Evolutionary conservation across 805 yeast species (phyloP).

Genomic region (Diddensiella santjacobensis): DNA sequence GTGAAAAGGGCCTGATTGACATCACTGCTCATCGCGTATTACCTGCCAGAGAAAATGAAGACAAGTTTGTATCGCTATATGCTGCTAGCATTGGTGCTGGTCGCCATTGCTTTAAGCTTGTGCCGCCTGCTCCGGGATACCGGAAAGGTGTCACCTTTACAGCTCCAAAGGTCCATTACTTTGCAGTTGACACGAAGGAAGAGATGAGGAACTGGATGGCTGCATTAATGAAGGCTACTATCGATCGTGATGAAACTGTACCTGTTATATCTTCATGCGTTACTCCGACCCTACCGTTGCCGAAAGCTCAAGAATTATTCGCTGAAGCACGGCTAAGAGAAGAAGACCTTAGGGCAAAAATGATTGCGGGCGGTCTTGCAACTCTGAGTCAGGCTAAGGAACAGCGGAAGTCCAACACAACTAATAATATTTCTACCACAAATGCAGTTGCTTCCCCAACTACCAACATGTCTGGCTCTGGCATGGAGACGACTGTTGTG

Average conservation of each 20-base stretch:
- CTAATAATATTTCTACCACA: slow-evolving; percentile 1
- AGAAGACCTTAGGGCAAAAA: slow-evolving; percentile 24
- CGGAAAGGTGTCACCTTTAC: slow-evolving; percentile 93
- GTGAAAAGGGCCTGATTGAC: slow-evolving; percentile 91
- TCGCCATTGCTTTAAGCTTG: slow-evolving; percentile 78
- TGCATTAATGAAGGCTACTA: slow-evolving; percentile 91
- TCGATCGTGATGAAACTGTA: slow-evolving; percentile 87
- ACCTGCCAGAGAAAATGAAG: slow-evolving; percentile 74
- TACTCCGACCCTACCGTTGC: slow-evolving; percentile 90
- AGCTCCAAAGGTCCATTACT: slow-evolving; percentile 91
- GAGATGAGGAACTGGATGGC: slow-evolving; percentile 96
- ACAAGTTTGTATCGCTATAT: slow-evolving; percentile 76
- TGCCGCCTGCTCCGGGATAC: slow-evolving; percentile 98
- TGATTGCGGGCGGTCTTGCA: slow-evolving; percentile 24
- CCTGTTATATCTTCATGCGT: slow-evolving; percentile 91
- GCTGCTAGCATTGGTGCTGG: slow-evolving; percentile 95
- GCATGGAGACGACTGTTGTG: not conserved
- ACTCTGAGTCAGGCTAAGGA: not conserved
- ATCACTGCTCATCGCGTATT: slow-evolving; percentile 91
- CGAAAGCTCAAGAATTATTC: slow-evolving; percentile 80
- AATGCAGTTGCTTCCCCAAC: not conserved
- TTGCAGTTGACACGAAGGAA: slow-evolving; percentile 87
- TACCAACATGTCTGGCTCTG: not conserved
- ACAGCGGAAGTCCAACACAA: not conserved
- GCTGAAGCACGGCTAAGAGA: slow-evolving; percentile 52